Conservation (phyloP, 2,329 filamentous ascomycete genomes). For the Botryotinia convoluta region DNA sequence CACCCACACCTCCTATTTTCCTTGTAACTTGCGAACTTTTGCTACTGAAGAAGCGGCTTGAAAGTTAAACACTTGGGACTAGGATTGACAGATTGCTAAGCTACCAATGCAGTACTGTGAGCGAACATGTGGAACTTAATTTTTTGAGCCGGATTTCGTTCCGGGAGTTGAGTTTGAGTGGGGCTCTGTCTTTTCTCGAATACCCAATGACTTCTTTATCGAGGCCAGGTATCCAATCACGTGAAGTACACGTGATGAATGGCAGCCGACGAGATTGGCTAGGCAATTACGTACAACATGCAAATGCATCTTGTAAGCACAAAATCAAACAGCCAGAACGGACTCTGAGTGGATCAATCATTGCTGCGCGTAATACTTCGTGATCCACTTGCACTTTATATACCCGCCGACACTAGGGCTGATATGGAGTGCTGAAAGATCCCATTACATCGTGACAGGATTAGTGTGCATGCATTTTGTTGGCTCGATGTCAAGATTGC, state of each 20-base stretch:
- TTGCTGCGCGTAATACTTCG: slow-evolving; percentile 6
- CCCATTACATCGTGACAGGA: slow-evolving; percentile 11
- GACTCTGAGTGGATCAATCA: slow-evolving; percentile 9
- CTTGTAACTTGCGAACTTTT: neutral
- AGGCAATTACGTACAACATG: slow-evolving; percentile 4
- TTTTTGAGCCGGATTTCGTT: neutral
- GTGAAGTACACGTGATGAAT: neutral
- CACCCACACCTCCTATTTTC: neutral
- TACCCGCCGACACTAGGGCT: slow-evolving; percentile 13
- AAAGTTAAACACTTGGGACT: neutral
- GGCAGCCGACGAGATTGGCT: neutral
- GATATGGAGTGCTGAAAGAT: neutral
- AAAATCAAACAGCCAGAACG: neutral
- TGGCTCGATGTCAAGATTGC: neutral
- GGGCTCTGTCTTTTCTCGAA: neutral
- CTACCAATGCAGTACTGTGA: neutral
- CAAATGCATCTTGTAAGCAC: slow-evolving; percentile 5
- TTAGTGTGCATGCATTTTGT: slow-evolving; percentile 13
- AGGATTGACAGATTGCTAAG: neutral
- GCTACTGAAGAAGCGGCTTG: neutral
- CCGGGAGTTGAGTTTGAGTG: neutral
- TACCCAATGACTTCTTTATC: neutral
- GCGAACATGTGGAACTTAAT: neutral
- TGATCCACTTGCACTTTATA: slow-evolving; percentile 9
- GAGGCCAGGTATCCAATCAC: neutral